A percentile compares a stretch with the other conserved stretches of the same genome.
phyloP scores from a whole-genome alignment of 2,329 filamentous ascomycete species.

The Aurifilum marmelostoma region DNA sequence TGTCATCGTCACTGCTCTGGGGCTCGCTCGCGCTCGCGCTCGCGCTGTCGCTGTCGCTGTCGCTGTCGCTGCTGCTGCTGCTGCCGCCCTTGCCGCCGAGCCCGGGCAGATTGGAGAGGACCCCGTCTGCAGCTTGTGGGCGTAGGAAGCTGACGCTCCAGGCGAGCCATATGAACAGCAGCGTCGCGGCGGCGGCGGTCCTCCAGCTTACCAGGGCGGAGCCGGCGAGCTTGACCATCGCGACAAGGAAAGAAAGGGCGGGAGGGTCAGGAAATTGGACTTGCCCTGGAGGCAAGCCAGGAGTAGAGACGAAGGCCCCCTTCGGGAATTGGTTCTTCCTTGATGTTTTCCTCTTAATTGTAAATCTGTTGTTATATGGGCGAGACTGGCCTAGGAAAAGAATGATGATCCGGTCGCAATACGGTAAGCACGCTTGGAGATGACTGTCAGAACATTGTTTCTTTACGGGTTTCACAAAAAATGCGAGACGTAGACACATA shows the following conservation, averaged over 20 bases:
- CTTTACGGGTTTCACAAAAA: not conserved
- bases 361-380: not conserved
- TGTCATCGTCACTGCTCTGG: not conserved
- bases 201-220: constrained; percentile 24
- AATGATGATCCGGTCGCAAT: not conserved
- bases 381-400: not conserved
- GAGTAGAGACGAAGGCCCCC: not conserved
- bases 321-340: not conserved
- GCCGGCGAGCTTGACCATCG: constrained; percentile 19
- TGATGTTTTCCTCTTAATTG: not conserved
- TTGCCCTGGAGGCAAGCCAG: not conserved
- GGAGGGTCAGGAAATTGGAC: not conserved
- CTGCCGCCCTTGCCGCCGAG: not conserved
- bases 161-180: constrained; percentile 24
- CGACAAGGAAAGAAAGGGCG: not conserved
- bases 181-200: constrained; percentile 17
- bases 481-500: not conserved
- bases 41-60: not conserved
- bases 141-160: constrained; percentile 20
- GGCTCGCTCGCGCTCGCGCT: not conserved
- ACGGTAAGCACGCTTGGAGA: not conserved
- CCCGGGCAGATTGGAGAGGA: constrained; percentile 18
- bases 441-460: not conserved
- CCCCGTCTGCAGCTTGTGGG: constrained; percentile 7
- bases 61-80: not conserved